Conservation (phyloP, 768 basidiomycete genomes). For the Xerocomellus amylosporus region DNA sequence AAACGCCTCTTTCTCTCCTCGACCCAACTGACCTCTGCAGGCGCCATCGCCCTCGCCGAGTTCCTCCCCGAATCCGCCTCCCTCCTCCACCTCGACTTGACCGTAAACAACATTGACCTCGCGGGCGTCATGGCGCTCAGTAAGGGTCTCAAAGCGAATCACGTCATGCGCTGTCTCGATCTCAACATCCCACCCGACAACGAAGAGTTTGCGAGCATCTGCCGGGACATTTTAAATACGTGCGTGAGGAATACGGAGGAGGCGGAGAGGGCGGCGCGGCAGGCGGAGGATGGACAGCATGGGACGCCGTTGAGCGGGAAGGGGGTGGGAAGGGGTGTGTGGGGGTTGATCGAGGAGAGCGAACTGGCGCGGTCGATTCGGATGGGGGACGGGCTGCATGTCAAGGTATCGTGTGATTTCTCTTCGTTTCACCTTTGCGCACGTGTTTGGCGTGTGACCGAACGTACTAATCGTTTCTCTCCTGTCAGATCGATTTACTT, state of each 20-base stretch:
- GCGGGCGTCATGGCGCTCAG: conserved; percentile 93
- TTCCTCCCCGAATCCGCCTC: conserved; percentile 90
- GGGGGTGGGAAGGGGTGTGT: conserved; percentile 66
- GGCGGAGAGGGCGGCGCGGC: conserved; percentile 47
- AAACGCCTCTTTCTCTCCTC: conserved; percentile 90
- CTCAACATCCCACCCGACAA: conserved; percentile 86
- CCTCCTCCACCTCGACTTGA: conserved; percentile 89
- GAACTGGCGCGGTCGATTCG: conserved; percentile 72
- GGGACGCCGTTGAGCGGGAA: conserved; percentile 41
- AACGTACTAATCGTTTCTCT: neutral
- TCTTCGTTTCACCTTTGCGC: neutral
- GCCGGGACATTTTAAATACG: conserved; percentile 83
- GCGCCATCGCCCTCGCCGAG: conserved; percentile 93
- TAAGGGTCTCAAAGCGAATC: conserved; percentile 80
- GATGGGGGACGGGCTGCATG: conserved; percentile 34
- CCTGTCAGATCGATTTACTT: conserved; percentile 6
- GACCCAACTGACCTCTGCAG: conserved; percentile 73
- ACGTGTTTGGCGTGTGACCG: neutral
- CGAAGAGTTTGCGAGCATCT: conserved; percentile 80
- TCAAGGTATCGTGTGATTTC: conserved; percentile 44
- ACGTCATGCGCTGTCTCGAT: conserved; percentile 88
- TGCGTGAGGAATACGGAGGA: conserved; percentile 95
- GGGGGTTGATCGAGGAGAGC: conserved; percentile 85
- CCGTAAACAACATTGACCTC: conserved; percentile 76
- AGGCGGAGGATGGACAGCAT: conserved; percentile 18